Evolutionary conservation across 805 yeast genomes (phyloP), one percentile per base, ranked within the genome.

Genomic region (Yarrowia osloensis): DNA sequence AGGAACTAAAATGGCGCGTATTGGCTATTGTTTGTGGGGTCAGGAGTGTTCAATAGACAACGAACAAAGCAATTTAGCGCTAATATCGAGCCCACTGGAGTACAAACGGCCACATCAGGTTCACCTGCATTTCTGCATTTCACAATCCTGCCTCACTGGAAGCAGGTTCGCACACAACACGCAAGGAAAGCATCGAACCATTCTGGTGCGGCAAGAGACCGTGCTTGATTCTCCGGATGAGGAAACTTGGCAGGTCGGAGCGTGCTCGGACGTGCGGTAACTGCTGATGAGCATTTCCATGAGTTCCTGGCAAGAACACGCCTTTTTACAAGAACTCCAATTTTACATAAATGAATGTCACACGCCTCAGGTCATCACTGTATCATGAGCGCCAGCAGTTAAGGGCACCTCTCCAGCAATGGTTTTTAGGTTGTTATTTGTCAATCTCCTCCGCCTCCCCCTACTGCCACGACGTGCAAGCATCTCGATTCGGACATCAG

Each of bases 341-440:
- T 5, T 26, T 21, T 52, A 52, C 59, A 24, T 52, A 52, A 42
- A 39, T 28, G 29, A 42, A 44, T 61, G 66, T 61, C 54, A 61
- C 66, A 61, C 66, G 54, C 66, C 66, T 61, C 66, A 61, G 66
- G 66, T 61, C 66, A 61, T 61, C 66, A 46, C 66, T 35, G 54
- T 61, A 44, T 61, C 66, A 61, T 61, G 66, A 44, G 66, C 66
- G 66, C 66, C 66, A 61, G 54, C 66, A 61, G 54, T 61, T 21
- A 61, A 61, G 66, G 66, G 66, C 54, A 33, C 66, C 66, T 61
- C 66, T 61, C 54, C 66, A 61, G 66, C 66, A 44, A 61, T 61
- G 66, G 66, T 61, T 61, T 61, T 61, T 61, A 61, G 66, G 66
- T 44, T 61, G 66, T 61, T 33, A 54, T 37, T 54, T 40, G 29